These are phyloP conservation scores for Mrakia blollopis DNA, from an alignment of 768 basidiomycete species.

Conservation along the genomic window DNA sequence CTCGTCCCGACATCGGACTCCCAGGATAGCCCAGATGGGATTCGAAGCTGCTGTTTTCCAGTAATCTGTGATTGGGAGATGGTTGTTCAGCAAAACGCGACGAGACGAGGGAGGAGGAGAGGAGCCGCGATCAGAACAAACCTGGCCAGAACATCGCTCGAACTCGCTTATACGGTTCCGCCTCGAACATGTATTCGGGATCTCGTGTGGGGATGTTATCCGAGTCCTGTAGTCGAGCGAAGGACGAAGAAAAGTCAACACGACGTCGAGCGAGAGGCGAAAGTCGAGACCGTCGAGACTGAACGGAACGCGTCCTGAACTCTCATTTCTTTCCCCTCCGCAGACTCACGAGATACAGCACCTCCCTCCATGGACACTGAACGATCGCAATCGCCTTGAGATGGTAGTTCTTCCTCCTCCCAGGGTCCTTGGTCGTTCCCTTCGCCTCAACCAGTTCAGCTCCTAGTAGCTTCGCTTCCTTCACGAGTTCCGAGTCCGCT, in stretches of 20 bases:
- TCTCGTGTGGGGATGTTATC: conserved; percentile 40
- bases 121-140: not conserved
- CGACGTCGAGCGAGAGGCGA: not conserved
- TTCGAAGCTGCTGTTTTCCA: conserved; percentile 46
- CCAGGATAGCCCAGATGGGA: conserved; percentile 45
- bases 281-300: too few species aligned
- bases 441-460: conserved; percentile 42
- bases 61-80: too few species aligned
- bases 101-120: not conserved
- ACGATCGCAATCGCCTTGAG: conserved; percentile 44
- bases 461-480: conserved; percentile 32
- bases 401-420: conserved; percentile 45
- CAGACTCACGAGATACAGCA: conserved; percentile 46
- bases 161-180: conserved; percentile 45
- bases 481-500: conserved; percentile 38
- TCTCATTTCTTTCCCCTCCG: not conserved
- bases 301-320: not conserved
- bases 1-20: conserved; percentile 42
- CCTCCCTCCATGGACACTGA: conserved; percentile 44
- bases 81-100: too few species aligned
- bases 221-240: not conserved
- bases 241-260: not conserved
- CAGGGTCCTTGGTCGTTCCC: conserved; percentile 39
- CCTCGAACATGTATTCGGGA: conserved; percentile 46
- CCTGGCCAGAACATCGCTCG: conserved; percentile 44